Base-by-base conservation (phyloP, 2,329 filamentous ascomycete genomes). In the Pseudocercospora pini-densiflorae region DNA sequence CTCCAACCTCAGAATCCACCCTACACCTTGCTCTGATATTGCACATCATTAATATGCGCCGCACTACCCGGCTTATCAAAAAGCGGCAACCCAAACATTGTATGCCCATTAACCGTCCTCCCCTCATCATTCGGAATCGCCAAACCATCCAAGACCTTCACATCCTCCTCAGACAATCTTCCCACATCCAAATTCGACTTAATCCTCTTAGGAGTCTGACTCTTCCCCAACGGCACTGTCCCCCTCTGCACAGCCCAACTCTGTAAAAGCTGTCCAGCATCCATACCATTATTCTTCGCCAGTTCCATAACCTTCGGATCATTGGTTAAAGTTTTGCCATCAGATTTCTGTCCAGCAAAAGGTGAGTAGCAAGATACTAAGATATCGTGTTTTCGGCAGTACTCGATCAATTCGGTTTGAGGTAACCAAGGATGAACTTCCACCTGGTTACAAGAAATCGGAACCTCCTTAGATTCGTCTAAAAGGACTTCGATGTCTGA, bases 251-350 rank as follows among this genome's bases (percentile, higher is more conserved):
- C 79, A n/a, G 81, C 83, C 85, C 85, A 87, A 53, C 81, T 83
- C 66, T 87, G 82, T 9, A 88, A 77, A 5, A 88, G 72, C 67
- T 85, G 82, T 0, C 84, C 85, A 2, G 84, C 83, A 24, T 89
- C 83, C 73, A 84, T 85, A 23, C 86, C 84, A 47, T 86, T 81
- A 73, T 88, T 88, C 54, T 58, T n/a, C 77, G 89, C 85, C n/a
- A 91, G 86, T 61, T 90, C 80, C 79, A 88, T 84, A 60, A 89
- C 81, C 43, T 89, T 84, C 1, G 87, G 84, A 76, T 87, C 88
- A 62, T 88, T 87, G 67, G 85, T 54, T 59, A 73, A 59, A 21
- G 67, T 70, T n/a, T 61, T 68, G 3, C 73, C 72, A 59, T 72
- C 71, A 19, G 53, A 55, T 66, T 73, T 72, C 61, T 71, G 69